Conservation (phyloP, 331 rosid species). For the Pyracantha coccinea region DNA sequence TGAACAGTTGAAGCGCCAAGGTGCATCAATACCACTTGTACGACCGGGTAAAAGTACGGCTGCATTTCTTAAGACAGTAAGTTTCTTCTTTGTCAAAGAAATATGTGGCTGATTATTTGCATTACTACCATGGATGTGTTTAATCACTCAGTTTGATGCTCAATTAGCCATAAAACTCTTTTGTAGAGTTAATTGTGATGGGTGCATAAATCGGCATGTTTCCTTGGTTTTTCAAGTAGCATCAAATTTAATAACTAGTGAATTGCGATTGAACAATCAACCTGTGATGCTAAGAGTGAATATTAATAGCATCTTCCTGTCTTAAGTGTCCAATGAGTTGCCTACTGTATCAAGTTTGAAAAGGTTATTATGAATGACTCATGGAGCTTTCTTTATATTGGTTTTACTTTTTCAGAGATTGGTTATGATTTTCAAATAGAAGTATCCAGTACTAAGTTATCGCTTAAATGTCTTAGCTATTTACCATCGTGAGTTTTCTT, state of each 20-base stretch:
- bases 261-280: background rate
- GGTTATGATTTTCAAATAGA: no score
- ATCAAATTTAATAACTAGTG: background rate
- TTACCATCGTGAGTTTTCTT: background rate
- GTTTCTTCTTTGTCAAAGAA: constrained; percentile 12
- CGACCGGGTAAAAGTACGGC: constrained; percentile 89
- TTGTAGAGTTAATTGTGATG: background rate
- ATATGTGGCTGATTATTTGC: background rate
- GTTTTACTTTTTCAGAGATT: no score
- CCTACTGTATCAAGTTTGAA: background rate
- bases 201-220: background rate
- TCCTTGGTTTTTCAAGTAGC: background rate
- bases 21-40: constrained; percentile 96
- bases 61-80: constrained; percentile 73
- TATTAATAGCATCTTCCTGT: background rate
- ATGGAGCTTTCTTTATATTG: no score
- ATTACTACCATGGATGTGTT: background rate
- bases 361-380: background rate
- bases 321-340: background rate
- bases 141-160: background rate
- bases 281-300: background rate
- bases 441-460: background rate
- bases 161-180: background rate
- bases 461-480: background rate
- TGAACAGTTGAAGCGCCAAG: constrained; percentile 95